phyloP scores from a whole-genome alignment of 768 basidiomycete genomes.

The Strobilomyces dryophilus region DNA sequence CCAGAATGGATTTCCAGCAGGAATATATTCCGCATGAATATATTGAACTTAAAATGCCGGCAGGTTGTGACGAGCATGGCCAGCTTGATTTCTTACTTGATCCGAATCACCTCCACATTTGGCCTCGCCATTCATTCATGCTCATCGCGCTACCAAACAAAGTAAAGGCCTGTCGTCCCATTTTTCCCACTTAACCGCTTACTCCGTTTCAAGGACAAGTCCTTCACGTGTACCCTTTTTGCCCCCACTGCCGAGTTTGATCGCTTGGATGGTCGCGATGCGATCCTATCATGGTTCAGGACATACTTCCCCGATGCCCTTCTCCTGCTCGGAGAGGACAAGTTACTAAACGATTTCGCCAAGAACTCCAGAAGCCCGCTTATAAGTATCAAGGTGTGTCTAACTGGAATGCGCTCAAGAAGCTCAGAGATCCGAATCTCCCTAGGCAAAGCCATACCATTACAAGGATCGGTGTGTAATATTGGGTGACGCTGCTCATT shows the following conservation, averaged over 20 bases:
- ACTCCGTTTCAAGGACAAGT: slow-evolving; percentile 67
- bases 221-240: slow-evolving; percentile 97
- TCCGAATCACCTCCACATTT: slow-evolving; percentile 96
- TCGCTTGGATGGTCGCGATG: slow-evolving; percentile 54
- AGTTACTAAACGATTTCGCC: slow-evolving; percentile 70
- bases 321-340: slow-evolving; percentile 75
- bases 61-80: slow-evolving; percentile 59
- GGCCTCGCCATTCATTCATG: slow-evolving; percentile 99
- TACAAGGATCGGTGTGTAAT: slow-evolving; percentile 85
- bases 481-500: slow-evolving; percentile 92
- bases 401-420: slow-evolving; percentile 20
- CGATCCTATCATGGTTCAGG: slow-evolving; percentile 71
- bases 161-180: slow-evolving; percentile 43
- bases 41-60: slow-evolving; percentile 93
- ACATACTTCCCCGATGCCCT: slow-evolving; percentile 87
- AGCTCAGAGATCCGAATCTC: slow-evolving; percentile 17
- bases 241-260: slow-evolving; percentile 77
- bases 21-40: slow-evolving; percentile 96
- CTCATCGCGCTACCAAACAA: slow-evolving; percentile 97
- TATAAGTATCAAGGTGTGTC: slow-evolving; percentile 85
- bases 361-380: slow-evolving; percentile 85
- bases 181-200: slow-evolving; percentile 25
- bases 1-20: slow-evolving; percentile 92
- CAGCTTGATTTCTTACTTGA: slow-evolving; percentile 77
- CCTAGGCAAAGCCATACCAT: slow-evolving; percentile 82